phyloP scores from a whole-genome alignment of 1,139 yeast species.

The Blastobotrys ciferrii region DNA sequence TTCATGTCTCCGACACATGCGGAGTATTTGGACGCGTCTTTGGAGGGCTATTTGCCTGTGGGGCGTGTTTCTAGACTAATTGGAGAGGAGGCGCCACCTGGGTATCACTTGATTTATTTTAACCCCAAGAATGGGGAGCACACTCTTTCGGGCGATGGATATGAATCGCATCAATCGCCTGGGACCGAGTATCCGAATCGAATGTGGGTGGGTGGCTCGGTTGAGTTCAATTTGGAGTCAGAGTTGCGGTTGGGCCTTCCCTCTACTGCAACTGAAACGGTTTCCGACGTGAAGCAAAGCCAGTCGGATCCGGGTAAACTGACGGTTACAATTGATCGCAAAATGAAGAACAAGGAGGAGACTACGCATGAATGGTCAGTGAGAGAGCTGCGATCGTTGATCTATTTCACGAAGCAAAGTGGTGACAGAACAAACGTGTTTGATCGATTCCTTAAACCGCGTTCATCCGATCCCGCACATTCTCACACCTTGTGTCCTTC shows the following conservation, averaged over 20 bases:
- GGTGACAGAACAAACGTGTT: slow-evolving; percentile 14
- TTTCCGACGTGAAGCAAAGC: slow-evolving; percentile 23
- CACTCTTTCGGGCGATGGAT: slow-evolving; percentile 67
- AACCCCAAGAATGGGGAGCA: slow-evolving; percentile 53
- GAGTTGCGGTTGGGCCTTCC: slow-evolving; percentile 40
- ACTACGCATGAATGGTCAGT: slow-evolving; percentile 28
- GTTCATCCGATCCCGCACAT: slow-evolving; percentile 14
- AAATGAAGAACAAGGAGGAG: slow-evolving; percentile 24
- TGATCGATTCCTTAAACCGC: slow-evolving; percentile 12
- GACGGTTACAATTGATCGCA: slow-evolving; percentile 34
- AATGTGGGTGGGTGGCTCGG: slow-evolving; percentile 78
- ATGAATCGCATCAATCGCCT: slow-evolving; percentile 80
- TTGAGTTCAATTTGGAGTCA: slow-evolving; percentile 42
- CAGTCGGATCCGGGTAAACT: slow-evolving; percentile 23
- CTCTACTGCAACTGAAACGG: slow-evolving; percentile 30
- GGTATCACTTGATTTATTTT: slow-evolving; percentile 67
- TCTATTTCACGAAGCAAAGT: slow-evolving; percentile 31
- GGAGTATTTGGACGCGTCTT: slow-evolving; percentile 28
- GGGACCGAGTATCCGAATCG: slow-evolving; percentile 50
- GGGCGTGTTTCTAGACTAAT: slow-evolving; percentile 8
- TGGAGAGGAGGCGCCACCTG: slow-evolving; percentile 42
- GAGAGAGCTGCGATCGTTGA: slow-evolving; percentile 33
- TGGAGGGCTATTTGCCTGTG: slow-evolving; percentile 26
- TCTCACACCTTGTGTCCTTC: slow-evolving; percentile 33
- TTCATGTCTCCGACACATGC: slow-evolving; percentile 24